Conservation (phyloP, 768 basidiomycete species). For the Piloderma croceum region DNA sequence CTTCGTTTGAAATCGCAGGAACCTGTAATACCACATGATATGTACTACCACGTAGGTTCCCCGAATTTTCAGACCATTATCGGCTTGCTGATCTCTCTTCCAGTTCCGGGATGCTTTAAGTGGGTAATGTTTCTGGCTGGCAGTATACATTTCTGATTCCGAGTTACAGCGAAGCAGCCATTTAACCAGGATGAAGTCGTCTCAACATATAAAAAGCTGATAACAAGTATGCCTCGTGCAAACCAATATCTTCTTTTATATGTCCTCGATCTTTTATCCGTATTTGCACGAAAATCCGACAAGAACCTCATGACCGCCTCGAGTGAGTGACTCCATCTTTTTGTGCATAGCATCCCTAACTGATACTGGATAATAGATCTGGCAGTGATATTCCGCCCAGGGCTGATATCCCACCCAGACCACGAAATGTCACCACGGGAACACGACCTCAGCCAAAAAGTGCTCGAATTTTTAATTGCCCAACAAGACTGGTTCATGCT, state of each 20-base stretch:
- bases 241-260: constrained; percentile 97
- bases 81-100: constrained; percentile 10
- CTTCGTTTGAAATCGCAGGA: constrained; percentile 48
- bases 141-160: background rate
- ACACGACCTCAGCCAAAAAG: constrained; percentile 81
- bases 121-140: constrained; percentile 26
- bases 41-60: constrained; percentile 77
- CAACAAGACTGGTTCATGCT: constrained; percentile 95
- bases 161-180: constrained; percentile 52
- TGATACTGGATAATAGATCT: constrained; percentile 58
- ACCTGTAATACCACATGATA: constrained; percentile 86
- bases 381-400: constrained; percentile 95
- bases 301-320: constrained; percentile 94
- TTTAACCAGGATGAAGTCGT: constrained; percentile 70
- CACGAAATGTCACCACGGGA: constrained; percentile 85
- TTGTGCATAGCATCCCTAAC: background rate
- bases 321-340: constrained; percentile 50
- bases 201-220: constrained; percentile 75
- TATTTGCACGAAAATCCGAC: constrained; percentile 86
- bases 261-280: constrained; percentile 91
- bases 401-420: constrained; percentile 81
- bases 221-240: constrained; percentile 75
- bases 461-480: constrained; percentile 93
- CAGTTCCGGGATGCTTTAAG: constrained; percentile 80
- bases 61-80: constrained; percentile 10